Percentiles rank a stretch among this genome's conserved stretches.
phyloP scores from a whole-genome alignment of 139 green algal genomes.

The Picochlorum costavermella region DNA sequence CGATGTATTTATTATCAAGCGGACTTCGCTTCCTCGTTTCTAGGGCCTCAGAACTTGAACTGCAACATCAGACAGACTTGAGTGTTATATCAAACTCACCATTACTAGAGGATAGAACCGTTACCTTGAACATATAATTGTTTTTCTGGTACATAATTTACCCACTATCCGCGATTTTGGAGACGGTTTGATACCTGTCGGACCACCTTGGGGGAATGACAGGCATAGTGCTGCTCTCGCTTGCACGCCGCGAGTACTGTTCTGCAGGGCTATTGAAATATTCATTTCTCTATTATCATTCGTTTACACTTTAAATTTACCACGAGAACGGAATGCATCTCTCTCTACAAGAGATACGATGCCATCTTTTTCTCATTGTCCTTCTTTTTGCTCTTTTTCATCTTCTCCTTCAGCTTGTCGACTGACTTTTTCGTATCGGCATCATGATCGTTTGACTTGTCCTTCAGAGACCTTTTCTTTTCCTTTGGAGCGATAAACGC shows the following conservation, averaged over 20 bases:
- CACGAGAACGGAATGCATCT: not conserved
- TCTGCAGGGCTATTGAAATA: no score
- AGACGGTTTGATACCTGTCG: no score
- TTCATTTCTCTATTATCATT: no score
- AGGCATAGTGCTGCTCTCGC: no score
- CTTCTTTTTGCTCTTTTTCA: conserved; percentile 7
- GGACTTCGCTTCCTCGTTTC: conserved; percentile 6
- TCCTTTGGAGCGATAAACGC: conserved; percentile 78
- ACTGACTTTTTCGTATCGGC: conserved; percentile 23
- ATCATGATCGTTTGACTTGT: conserved; percentile 14
- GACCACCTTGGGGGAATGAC: no score
- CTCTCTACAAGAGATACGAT: not conserved
- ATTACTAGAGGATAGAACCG: no score
- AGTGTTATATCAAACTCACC: no score
- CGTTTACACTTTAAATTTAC: no score
- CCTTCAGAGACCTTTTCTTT: conserved; percentile 4
- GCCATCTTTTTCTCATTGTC: not conserved
- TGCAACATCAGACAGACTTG: not conserved
- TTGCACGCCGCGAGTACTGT: no score
- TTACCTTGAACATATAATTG: no score
- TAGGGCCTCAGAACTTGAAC: not conserved
- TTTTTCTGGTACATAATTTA: no score
- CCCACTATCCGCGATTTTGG: no score
- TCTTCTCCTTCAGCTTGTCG: conserved; percentile 46
- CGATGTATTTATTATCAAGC: conserved; percentile 16